A percentile compares a stretch with the other conserved stretches of the same genome.
Conservation (phyloP, 208 protist genomes). For the Porcisia hertigi region DNA sequence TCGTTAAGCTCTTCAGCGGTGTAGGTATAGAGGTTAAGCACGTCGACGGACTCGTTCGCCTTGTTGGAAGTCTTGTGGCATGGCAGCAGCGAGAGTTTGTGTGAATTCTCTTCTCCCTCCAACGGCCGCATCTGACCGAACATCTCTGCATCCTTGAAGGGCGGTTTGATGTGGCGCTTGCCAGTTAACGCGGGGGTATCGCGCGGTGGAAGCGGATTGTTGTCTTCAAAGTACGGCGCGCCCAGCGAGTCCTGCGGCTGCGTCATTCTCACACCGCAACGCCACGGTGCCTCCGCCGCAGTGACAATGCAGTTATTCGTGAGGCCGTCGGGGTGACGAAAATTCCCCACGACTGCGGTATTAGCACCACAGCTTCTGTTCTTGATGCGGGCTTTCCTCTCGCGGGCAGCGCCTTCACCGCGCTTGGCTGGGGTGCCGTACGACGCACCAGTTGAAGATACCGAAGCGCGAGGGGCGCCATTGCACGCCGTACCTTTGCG, state of each 20-base stretch:
- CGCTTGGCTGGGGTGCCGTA: conserved; percentile 19
- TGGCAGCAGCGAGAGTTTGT: conserved; percentile 26
- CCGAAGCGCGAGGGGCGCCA: not conserved
- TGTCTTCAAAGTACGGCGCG: conserved; percentile 69
- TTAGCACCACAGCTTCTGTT: not conserved
- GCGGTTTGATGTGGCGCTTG: conserved; percentile 41
- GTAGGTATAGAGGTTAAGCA: conserved; percentile 79
- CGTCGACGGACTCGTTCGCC: conserved; percentile 72
- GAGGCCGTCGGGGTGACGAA: conserved; percentile 18
- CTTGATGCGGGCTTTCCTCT: conserved; percentile 8
- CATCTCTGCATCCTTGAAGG: conserved; percentile 31
- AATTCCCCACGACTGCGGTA: not conserved
- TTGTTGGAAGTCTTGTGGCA: conserved; percentile 46
- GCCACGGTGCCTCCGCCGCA: conserved; percentile 37
- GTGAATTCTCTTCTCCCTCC: conserved; percentile 10
- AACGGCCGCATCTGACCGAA: conserved; percentile 19
- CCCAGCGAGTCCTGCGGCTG: conserved; percentile 35
- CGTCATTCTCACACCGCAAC: conserved; percentile 39
- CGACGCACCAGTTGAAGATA: not conserved
- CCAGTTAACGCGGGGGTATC: conserved; percentile 25
- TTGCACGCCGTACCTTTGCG: not conserved
- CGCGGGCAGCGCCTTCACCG: conserved; percentile 15
- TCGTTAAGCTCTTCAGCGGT: conserved; percentile 67
- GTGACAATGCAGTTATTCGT: conserved; percentile 44
- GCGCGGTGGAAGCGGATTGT: conserved; percentile 48